These are phyloP conservation scores for Smittium mucronatum DNA, from an alignment of 371 early-diverging fungal species.

Conservation along the genomic window DNA sequence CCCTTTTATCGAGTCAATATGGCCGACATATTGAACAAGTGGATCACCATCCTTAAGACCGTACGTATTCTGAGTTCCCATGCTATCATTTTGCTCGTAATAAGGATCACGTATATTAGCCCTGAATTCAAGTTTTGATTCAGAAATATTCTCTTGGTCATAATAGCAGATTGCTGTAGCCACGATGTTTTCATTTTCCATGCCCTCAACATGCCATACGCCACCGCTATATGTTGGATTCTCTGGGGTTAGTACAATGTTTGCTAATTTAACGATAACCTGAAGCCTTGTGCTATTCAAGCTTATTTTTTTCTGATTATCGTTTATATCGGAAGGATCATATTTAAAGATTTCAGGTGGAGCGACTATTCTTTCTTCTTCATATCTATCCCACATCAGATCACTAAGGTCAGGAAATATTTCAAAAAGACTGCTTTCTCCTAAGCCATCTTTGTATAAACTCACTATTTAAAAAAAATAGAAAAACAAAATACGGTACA, in stretches of 20 bases:
- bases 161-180: slow-evolving; percentile 48
- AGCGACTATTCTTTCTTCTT: background rate
- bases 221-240: slow-evolving; percentile 42
- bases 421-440: no score
- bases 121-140: slow-evolving; percentile 33
- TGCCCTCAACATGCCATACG: slow-evolving; percentile 52
- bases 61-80: slow-evolving; percentile 12
- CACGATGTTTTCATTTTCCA: slow-evolving; percentile 44
- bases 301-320: background rate
- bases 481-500: no score
- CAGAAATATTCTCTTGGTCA: slow-evolving; percentile 42
- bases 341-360: background rate
- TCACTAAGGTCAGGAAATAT: no score
- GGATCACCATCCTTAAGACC: slow-evolving; percentile 12
- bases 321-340: background rate
- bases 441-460: no score
- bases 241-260: slow-evolving; percentile 16
- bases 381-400: background rate
- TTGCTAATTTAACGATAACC: slow-evolving; percentile 14
- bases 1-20: background rate
- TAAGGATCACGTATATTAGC: slow-evolving; percentile 16
- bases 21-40: background rate
- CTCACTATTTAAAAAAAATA: no score
- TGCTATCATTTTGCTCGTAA: slow-evolving; percentile 21
- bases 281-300: slow-evolving; percentile 6